Evolutionary conservation across 2,329 filamentous ascomycete genomes (phyloP).

Genomic region (Acephala macrosclerotiorum): DNA sequence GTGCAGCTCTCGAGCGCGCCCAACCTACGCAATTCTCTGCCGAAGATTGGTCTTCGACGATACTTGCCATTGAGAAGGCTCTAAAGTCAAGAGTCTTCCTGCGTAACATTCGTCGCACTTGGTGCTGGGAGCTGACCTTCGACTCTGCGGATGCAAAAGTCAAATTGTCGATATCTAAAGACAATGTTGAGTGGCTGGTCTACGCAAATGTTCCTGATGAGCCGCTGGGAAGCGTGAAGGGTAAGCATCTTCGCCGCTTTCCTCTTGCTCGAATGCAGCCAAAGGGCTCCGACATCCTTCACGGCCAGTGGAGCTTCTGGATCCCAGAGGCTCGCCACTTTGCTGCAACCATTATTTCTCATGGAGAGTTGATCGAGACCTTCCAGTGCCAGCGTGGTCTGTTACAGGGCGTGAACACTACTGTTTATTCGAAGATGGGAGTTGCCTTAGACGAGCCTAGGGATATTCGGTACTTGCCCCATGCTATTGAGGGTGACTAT

Average conservation of each 20-base stretch:
- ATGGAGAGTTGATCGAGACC: constrained; percentile 33
- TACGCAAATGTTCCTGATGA: constrained; percentile 49
- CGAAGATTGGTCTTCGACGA: constrained; percentile 43
- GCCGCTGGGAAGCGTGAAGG: constrained; percentile 45
- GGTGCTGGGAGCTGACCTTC: constrained; percentile 52
- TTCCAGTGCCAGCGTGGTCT: constrained; percentile 36
- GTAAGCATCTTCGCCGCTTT: constrained; percentile 48
- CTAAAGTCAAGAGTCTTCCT: constrained; percentile 45
- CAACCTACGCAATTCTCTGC: constrained; percentile 22
- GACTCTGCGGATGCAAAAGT: constrained; percentile 47
- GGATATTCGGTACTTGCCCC: constrained; percentile 29
- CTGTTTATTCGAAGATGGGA: constrained; percentile 50
- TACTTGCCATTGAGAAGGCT: constrained; percentile 43
- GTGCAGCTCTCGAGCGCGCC: constrained; percentile 32
- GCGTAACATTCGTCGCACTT: constrained; percentile 43
- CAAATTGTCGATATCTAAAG: constrained; percentile 47
- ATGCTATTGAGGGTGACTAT: not conserved
- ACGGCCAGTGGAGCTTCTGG: constrained; percentile 54
- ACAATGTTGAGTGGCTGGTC: constrained; percentile 53
- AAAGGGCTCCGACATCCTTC: constrained; percentile 40
- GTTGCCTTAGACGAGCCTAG: constrained; percentile 5
- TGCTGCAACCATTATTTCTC: constrained; percentile 47
- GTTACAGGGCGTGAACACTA: not conserved
- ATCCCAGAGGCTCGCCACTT: constrained; percentile 47
- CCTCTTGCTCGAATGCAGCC: constrained; percentile 57